phyloP scores from a whole-genome alignment of 2,329 filamentous ascomycete species.

The Cyphellophora attinorum region DNA sequence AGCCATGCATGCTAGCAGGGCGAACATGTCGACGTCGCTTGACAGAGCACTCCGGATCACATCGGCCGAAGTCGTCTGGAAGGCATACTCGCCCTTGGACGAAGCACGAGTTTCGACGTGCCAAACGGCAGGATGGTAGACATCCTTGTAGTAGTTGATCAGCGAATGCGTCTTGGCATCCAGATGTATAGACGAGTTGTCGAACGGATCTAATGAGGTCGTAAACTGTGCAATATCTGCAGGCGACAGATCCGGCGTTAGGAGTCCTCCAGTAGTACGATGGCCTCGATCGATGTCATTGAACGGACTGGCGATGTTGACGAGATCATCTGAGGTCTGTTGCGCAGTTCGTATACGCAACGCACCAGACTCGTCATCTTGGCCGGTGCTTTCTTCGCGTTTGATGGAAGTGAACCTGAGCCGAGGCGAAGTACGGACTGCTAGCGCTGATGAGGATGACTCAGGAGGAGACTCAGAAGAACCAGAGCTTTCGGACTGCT shows the following conservation, averaged over 20 bases:
- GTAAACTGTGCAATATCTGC: slow-evolving; percentile 12
- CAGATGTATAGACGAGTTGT: slow-evolving; percentile 12
- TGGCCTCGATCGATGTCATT: not conserved
- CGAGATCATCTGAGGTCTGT: slow-evolving; percentile 1
- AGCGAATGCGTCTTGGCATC: slow-evolving; percentile 12
- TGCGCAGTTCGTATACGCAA: not conserved
- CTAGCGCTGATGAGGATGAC: not conserved
- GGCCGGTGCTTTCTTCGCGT: no score
- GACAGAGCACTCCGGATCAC: slow-evolving; percentile 6
- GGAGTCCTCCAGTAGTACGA: not conserved
- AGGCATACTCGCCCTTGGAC: slow-evolving; percentile 10
- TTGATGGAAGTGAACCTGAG: not conserved
- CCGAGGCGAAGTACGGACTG: not conserved
- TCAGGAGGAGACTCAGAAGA: not conserved
- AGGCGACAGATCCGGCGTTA: slow-evolving; percentile 11
- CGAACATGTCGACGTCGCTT: slow-evolving; percentile 17
- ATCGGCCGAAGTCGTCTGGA: slow-evolving; percentile 9
- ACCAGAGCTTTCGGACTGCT: not conserved
- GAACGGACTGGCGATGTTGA: not conserved
- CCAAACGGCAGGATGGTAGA: slow-evolving; percentile 16
- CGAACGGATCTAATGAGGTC: slow-evolving; percentile 12
- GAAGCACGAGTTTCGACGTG: slow-evolving; percentile 13
- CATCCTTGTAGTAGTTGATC: slow-evolving; percentile 14
- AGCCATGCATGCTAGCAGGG: slow-evolving; percentile 16
- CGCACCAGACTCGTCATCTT: not conserved